phyloP scores from a whole-genome alignment of 495 filamentous ascomycete species.

The Aspergillus baeticus region DNA sequence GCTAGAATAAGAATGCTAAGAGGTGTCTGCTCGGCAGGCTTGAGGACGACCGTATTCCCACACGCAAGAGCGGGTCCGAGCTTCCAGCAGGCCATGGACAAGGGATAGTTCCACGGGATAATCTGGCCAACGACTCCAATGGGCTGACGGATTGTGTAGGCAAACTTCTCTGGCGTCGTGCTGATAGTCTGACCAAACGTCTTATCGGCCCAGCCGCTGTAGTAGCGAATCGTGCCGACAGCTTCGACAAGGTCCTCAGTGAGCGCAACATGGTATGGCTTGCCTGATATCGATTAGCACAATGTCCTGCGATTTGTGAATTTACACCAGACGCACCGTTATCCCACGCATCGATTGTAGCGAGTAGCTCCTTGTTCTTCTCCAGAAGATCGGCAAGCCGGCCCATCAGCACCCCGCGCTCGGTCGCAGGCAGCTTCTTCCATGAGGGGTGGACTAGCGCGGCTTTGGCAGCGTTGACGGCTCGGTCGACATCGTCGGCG shows the following conservation, averaged over 20 bases:
- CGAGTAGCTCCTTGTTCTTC: slow-evolving; percentile 67
- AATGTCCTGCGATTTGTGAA: background rate
- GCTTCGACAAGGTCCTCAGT: slow-evolving; percentile 73
- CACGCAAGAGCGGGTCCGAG: slow-evolving; percentile 82
- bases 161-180: slow-evolving; percentile 73
- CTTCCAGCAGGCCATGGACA: slow-evolving; percentile 91
- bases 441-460: slow-evolving; percentile 78
- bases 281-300: slow-evolving; percentile 37
- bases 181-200: slow-evolving; percentile 87
- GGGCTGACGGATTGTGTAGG: slow-evolving; percentile 85
- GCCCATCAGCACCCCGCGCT: slow-evolving; percentile 72
- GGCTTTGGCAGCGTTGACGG: slow-evolving; percentile 77
- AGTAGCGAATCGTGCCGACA: slow-evolving; percentile 71
- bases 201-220: slow-evolving; percentile 90
- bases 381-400: slow-evolving; percentile 72
- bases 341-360: slow-evolving; percentile 94
- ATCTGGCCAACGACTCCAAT: slow-evolving; percentile 90
- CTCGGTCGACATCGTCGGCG: slow-evolving; percentile 75
- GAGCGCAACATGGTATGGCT: slow-evolving; percentile 73
- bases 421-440: slow-evolving; percentile 69
- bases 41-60: slow-evolving; percentile 85
- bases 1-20: slow-evolving; percentile 78
- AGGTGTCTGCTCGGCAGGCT: slow-evolving; percentile 89
- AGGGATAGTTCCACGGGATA: slow-evolving; percentile 90
- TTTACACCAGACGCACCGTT: slow-evolving; percentile 54